Conservation (phyloP, 1,284 basidiomycete genomes). For the Fomitopsis palustris region DNA sequence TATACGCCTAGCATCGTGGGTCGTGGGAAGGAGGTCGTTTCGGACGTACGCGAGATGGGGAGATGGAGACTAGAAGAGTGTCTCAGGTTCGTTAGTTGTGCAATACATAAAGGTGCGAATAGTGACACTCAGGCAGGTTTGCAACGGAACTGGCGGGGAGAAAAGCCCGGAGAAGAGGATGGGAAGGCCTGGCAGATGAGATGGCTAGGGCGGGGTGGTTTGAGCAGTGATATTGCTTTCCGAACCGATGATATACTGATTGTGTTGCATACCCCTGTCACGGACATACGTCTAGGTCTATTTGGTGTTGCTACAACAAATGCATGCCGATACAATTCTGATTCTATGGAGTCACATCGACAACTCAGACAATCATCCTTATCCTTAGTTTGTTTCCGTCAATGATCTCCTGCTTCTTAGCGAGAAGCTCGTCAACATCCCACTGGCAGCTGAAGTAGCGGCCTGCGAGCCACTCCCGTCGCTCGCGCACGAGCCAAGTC, state of each 20-base stretch:
- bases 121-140: constrained; percentile 43
- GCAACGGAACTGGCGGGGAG: constrained; percentile 74
- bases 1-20: constrained; percentile 57
- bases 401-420: constrained; percentile 11
- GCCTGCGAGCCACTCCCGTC: constrained; percentile 1
- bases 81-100: constrained; percentile 44
- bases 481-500: constrained; percentile 7
- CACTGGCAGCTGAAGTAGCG: constrained; percentile 9
- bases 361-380: neutral
- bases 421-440: constrained; percentile 10
- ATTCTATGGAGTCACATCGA: neutral
- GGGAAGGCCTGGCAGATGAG: constrained; percentile 68
- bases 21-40: constrained; percentile 25
- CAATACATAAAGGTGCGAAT: neutral
- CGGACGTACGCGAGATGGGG: constrained; percentile 34
- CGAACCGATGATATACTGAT: neutral
- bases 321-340: neutral
- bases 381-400: constrained; percentile 4
- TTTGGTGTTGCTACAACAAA: neutral
- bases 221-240: constrained; percentile 26
- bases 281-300: neutral
- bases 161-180: constrained; percentile 54
- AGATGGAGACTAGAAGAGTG: constrained; percentile 76
- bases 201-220: constrained; percentile 73
- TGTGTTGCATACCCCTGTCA: neutral